Percentiles rank a stretch among this genome's conserved stretches.
phyloP scores from a whole-genome alignment of 225 moss, liverwort and hornwort species.

The Pseudoscleropodium purum region DNA sequence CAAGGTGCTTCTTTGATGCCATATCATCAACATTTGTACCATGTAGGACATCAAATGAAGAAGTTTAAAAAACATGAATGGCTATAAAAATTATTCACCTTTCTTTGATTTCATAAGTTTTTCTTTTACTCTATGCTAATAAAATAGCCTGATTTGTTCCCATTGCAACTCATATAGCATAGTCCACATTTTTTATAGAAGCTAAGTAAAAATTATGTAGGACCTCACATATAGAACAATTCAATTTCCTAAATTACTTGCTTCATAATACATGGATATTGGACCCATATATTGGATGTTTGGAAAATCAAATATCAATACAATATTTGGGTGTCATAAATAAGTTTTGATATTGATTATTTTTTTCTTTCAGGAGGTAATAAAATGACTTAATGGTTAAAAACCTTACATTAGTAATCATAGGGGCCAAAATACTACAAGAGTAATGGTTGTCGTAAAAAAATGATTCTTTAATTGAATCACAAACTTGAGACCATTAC shows the following conservation, averaged over 20 bases:
- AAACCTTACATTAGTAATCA: neutral
- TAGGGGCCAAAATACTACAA: neutral
- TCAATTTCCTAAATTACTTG: too few relatives aligned
- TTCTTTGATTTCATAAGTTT: neutral
- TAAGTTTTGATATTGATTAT: neutral
- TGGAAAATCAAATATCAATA: neutral
- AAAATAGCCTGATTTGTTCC: neutral
- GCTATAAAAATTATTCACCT: neutral
- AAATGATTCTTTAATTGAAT: neutral
- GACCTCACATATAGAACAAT: too few relatives aligned
- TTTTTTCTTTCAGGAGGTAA: too few relatives aligned
- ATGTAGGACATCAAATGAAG: neutral
- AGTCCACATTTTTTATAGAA: accelerated
- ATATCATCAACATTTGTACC: neutral
- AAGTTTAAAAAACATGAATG: too few relatives aligned
- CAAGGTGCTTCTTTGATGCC: neutral
- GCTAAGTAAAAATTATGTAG: neutral
- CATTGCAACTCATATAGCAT: neutral
- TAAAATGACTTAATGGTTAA: neutral
- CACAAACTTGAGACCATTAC: neutral
- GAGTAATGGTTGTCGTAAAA: accelerated
- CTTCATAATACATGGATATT: too few relatives aligned
- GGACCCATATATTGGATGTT: too few relatives aligned
- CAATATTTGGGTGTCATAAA: neutral
- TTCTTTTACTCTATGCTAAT: neutral